phyloP scores from a whole-genome alignment of 2,329 filamentous ascomycete genomes.

The Albophoma yamanashiensis region DNA sequence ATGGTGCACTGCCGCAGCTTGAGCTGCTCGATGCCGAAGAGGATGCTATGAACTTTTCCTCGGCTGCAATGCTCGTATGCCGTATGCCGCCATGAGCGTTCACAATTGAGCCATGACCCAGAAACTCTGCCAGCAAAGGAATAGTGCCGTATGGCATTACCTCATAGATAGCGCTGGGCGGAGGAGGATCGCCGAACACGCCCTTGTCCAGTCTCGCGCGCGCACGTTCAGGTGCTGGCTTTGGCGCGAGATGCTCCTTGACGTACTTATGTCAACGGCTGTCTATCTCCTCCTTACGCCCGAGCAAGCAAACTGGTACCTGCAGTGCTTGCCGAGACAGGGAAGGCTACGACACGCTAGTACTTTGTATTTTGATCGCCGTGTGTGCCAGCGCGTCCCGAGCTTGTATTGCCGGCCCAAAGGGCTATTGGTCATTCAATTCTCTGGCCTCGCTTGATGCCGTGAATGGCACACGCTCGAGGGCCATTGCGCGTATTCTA shows the following conservation, averaged over 20 bases:
- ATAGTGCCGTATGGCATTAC: constrained; percentile 4
- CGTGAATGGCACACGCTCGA: not conserved
- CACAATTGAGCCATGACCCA: not conserved
- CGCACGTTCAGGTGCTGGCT: not conserved
- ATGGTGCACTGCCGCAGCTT: not conserved
- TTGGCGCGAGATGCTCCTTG: not conserved
- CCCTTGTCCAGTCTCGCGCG: not conserved
- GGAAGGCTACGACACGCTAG: not conserved
- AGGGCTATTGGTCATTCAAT: not conserved
- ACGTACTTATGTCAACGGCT: not conserved
- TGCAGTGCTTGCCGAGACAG: too few relatives aligned
- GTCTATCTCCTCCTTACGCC: not conserved
- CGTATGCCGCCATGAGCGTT: not conserved
- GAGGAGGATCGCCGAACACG: constrained; percentile 3
- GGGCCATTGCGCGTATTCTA: not conserved
- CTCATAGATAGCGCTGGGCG: constrained; percentile 5
- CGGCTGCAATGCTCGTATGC: not conserved
- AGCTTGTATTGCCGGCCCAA: not conserved
- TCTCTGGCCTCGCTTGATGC: not conserved
- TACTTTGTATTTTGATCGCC: not conserved
- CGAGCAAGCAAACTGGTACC: not conserved
- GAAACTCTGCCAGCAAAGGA: not conserved
- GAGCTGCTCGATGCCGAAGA: not conserved
- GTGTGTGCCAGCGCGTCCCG: not conserved
- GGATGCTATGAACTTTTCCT: not conserved